Base-by-base conservation (phyloP, 2,329 filamentous ascomycete species). In the Raffaelea ambrosiae region DNA sequence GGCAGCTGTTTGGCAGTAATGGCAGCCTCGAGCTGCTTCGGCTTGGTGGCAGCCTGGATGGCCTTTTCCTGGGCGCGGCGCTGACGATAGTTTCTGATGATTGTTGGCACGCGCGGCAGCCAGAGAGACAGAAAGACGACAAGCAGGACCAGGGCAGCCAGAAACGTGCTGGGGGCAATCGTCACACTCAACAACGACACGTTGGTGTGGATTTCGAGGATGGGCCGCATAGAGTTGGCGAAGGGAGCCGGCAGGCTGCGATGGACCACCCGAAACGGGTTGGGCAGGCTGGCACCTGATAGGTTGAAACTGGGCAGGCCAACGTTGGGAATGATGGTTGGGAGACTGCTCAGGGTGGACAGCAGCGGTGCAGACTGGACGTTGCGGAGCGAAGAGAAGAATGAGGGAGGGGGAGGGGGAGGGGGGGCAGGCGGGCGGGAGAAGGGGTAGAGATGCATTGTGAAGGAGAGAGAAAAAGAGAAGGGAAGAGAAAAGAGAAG, bases 151-250 rank as follows among this genome's bases (percentile, higher is more conserved):
- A 79, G 58, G 23, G 70, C 68, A 51, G 73, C 73, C 56, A 81
- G 65, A 59, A 74, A 80, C 48, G 75, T 76, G 61, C 73, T 74
- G 21, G 77, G 76, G 38, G 76, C 74, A 61, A 81, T 72, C 57
- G 67, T 73, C 58, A 81, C 68, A 63, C 71, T 80, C 60, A 81
- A 60, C 55, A 81, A 70, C 49, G 76, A 76, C 60, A 81, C 70
- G 52, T 79, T 74, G 63, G 76, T 81, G 65, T 79, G 76, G 55
- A 81, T 72, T 46, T 75, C 76, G 56, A 81, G 65, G 61, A 81
- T 67, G 50, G 77, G 76, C 67, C 72, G 72, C 76, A 80, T 79
- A 59, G 44, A 40, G 39, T 14, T 19, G 26, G 26, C 13, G 43
- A 40, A 36, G 35, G 36, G 19, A 19, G n/a, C 4, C 21, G 26